Evolutionary conservation across 768 basidiomycete genomes (phyloP), one percentile per base, ranked within the genome.

Genomic region (Antrodiella citrinella): DNA sequence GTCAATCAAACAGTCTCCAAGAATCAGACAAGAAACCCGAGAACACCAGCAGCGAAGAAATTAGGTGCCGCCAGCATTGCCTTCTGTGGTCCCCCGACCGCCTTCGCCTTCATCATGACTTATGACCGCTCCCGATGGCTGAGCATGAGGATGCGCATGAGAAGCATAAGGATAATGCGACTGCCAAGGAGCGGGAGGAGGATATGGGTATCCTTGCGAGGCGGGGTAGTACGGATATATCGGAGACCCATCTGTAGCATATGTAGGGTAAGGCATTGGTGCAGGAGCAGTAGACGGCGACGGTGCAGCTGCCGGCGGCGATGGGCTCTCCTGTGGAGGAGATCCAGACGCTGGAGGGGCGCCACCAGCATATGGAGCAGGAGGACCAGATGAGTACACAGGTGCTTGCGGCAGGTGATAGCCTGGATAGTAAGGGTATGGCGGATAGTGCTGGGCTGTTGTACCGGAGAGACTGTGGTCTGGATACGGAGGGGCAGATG

Each of bases 331-430:
- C 4, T 3, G 47, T 3, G 43, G 40, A 4, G 51, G 51, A 15
- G 45, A 47, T 15, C 50, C 40, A 3, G 54, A 48, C 49, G 3
- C 49, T 49, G 9, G 54, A 51, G 2, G 48, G 11, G 2, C n/a
- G n/a, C n/a, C n/a, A n/a, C n/a, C n/a, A n/a, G 54, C 45, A 35
- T 56, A 56, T 2, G 54, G 44, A 11, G 54, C 26, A 39, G 51
- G 51, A 23, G 30, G n/a, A n/a, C n/a, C 30, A 35, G 30, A 15
- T 7, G 54, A 43, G 41, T 56, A 56, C 4, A 21, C 51, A 11
- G 43, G n/a, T 24, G 52, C 26, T 42, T n/a, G n/a, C n/a, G 44
- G 42, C 4, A 21, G 38, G 41, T 10, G 10, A 38, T 43, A 43
- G 9, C 41, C 41, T 19, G 41, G n/a, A 35, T 49, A 48, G 47